Conservation (phyloP, 306 rosid genomes). For the Cyamopsis tetragonoloba region DNA sequence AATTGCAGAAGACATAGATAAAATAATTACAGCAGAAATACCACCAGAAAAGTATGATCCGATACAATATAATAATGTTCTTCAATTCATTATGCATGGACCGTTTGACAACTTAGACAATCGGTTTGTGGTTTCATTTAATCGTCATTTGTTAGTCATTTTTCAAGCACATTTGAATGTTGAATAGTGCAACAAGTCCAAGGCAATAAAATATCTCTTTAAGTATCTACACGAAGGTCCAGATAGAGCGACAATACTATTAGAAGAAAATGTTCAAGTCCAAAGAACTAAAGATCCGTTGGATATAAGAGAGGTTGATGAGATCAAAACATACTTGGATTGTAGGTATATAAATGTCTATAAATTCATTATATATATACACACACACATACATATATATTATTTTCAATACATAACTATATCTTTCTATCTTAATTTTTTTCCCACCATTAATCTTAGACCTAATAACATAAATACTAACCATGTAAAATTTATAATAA, state of each 20-base stretch:
- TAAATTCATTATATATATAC: no score
- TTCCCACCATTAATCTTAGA: no score
- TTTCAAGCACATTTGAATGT: no score
- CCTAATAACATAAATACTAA: no score
- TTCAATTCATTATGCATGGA: no score
- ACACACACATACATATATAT: no score
- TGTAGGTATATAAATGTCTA: not conserved
- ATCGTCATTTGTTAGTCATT: no score
- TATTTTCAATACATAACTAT: no score
- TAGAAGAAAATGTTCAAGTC: not conserved
- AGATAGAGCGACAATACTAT: not conserved
- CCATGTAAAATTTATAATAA: no score
- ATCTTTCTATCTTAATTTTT: no score
- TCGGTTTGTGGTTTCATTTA: not conserved
- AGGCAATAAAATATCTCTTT: not conserved
- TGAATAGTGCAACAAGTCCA: no score
- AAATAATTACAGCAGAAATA: not conserved
- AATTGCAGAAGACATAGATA: not conserved
- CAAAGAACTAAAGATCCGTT: not conserved
- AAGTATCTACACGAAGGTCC: not conserved
- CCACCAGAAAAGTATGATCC: not conserved
- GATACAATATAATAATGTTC: no score
- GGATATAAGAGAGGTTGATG: not conserved
- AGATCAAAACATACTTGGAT: not conserved
- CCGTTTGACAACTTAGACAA: not conserved